A percentile compares a stretch with the other conserved stretches of the same genome.
Conservation (phyloP, 345 rosid genomes). For the Stellera chamaejasme region DNA sequence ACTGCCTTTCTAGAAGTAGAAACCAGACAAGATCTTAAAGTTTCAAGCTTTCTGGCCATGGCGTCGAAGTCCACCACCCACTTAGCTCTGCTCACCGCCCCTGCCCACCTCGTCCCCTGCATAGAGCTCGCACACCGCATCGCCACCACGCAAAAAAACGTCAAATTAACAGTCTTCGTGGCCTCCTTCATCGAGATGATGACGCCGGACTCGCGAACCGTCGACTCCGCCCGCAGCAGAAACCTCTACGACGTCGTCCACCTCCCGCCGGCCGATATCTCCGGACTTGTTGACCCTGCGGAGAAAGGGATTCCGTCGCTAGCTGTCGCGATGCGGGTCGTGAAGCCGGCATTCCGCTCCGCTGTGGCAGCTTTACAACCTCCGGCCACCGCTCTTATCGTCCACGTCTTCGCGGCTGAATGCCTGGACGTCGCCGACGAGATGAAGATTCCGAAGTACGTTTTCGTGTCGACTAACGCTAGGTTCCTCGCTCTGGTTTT, state of each 20-base stretch:
- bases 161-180: conserved; percentile 24
- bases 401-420: conserved; percentile 27
- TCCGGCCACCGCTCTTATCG: conserved; percentile 23
- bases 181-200: conserved; percentile 11
- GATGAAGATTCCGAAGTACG: conserved; percentile 21
- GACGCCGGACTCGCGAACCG: conserved; percentile 7
- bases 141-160: conserved; percentile 12
- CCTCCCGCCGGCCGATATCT: conserved; percentile 18
- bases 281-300: conserved; percentile 7
- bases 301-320: conserved; percentile 9
- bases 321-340: conserved; percentile 20
- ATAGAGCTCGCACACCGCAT: conserved; percentile 37
- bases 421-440: conserved; percentile 24
- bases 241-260: conserved; percentile 12
- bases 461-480: conserved; percentile 18
- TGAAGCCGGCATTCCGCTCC: conserved; percentile 13
- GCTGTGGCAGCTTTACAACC: conserved; percentile 16
- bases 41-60: too few relatives aligned
- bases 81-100: conserved; percentile 28
- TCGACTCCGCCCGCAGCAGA: conserved; percentile 4
- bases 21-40: too few relatives aligned
- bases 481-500: conserved; percentile 23
- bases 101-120: conserved; percentile 37
- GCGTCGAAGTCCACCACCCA: conserved; percentile 10
- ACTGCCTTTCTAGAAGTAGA: too few relatives aligned